Evolutionary conservation across 306 rosid genomes (phyloP), one percentile per base, ranked within the genome.

Genomic region (Fragaria iinumae): DNA sequence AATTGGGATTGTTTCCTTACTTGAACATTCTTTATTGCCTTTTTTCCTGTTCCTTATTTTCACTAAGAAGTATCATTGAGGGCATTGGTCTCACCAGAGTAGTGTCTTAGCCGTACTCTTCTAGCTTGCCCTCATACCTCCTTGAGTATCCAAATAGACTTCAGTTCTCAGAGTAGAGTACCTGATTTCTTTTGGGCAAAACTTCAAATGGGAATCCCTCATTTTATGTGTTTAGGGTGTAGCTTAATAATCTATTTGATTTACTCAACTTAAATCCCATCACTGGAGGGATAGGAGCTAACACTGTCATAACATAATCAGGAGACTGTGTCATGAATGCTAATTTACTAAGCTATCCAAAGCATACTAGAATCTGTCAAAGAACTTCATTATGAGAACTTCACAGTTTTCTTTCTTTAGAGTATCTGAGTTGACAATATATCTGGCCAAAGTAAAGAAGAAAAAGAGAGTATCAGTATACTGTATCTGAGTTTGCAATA

Each of bases 401-500:
- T 75, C 8, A 18, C 13, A 2, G n/a, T 13, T 11, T 72, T 36
- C 8, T 1, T 38, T 71, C 66, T 23, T 67, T 44, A 3, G 47
- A 45, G 72, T 41, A 48, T 45, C 77, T 38, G 72, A 71, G 69
- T 60, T 50, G 18, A 18, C 53, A 21, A 18, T 74, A 62, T 32
- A 18, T 56, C 64, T 23, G 64, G 36, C 38, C 67, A 60, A 60
- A 25, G 5, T 41, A 62, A 62, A 29, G 17, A 59, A 59, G 38
- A 14, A 2, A 62, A 13, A 62, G 38, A 11, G 8, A 11, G 2
- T 25, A 27, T 62, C 18, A 27, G 39, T 29, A 29, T 27, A 38
- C 41, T 38, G 41, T 38, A 62, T 29, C 4, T 62, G 10, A 29
- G 41, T 62, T 29, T 62, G 4, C 67, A 14, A 29, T 59, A 59